A percentile compares a stretch with the other conserved stretches of the same genome.
These are phyloP conservation scores for Cystoderma amianthinum DNA, from an alignment of 768 basidiomycete species.

Conservation along the genomic window DNA sequence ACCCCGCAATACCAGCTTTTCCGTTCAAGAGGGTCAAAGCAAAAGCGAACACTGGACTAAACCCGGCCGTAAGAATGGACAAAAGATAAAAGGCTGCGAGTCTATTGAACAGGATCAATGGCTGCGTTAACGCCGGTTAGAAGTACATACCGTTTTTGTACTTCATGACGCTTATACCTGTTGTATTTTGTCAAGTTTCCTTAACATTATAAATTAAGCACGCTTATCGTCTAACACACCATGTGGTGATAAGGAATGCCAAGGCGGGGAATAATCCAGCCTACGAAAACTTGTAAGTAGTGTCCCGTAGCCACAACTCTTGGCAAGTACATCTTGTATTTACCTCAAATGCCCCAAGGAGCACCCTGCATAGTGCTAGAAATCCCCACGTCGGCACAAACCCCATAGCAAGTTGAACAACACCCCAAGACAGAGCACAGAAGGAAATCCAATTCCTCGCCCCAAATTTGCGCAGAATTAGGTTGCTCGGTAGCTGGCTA, in stretches of 20 bases:
- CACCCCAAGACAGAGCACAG: slow-evolving; percentile 22
- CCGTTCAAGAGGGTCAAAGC: slow-evolving; percentile 19
- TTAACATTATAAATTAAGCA: too few relatives aligned
- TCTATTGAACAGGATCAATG: slow-evolving; percentile 7
- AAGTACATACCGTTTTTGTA: slow-evolving; percentile 26
- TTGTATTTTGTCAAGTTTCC: too few relatives aligned
- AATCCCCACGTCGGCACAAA: slow-evolving; percentile 21
- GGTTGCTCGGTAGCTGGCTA: slow-evolving; percentile 18
- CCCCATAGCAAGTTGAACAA: slow-evolving; percentile 23
- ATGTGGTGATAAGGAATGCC: slow-evolving; percentile 33
- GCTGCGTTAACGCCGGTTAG: background rate
- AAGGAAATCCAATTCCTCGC: slow-evolving; percentile 20
- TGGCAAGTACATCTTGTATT: background rate
- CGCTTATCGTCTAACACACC: too few relatives aligned
- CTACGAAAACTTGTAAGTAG: slow-evolving; percentile 9
- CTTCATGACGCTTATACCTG: slow-evolving; percentile 35
- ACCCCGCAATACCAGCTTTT: slow-evolving; percentile 20
- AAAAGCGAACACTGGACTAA: slow-evolving; percentile 20
- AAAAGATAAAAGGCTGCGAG: slow-evolving; percentile 24
- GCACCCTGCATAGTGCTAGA: slow-evolving; percentile 15
- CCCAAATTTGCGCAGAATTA: slow-evolving; percentile 18
- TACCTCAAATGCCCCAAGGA: slow-evolving; percentile 20
- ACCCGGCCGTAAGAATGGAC: slow-evolving; percentile 22
- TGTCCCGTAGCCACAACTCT: too few relatives aligned
- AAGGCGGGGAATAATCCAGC: slow-evolving; percentile 36